Conservation (phyloP, 2,329 filamentous ascomycete species). For the Neurospora sp. region DNA sequence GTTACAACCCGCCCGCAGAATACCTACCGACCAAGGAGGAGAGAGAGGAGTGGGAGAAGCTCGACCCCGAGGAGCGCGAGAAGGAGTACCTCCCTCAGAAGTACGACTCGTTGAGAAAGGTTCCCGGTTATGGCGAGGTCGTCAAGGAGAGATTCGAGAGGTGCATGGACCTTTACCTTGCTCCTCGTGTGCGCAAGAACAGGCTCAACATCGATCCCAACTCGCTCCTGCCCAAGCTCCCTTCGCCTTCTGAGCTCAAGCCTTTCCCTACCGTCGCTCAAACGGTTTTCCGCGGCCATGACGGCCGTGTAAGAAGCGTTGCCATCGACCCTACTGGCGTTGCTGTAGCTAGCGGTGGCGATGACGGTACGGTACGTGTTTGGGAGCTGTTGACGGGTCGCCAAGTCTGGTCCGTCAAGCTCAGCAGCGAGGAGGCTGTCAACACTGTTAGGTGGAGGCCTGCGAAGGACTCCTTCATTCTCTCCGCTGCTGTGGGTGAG, state of each 20-base stretch:
- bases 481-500: constrained; percentile 78
- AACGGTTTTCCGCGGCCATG: constrained; percentile 78
- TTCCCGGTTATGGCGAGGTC: constrained; percentile 81
- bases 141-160: constrained; percentile 95
- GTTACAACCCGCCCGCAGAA: constrained; percentile 91
- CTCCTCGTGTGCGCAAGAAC: constrained; percentile 83
- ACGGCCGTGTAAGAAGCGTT: constrained; percentile 76
- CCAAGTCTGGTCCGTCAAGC: constrained; percentile 73
- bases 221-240: constrained; percentile 84
- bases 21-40: constrained; percentile 84
- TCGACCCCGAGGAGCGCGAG: constrained; percentile 82
- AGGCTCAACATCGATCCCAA: constrained; percentile 94
- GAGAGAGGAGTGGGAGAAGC: constrained; percentile 71
- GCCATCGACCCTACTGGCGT: constrained; percentile 62
- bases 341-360: constrained; percentile 72
- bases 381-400: constrained; percentile 84
- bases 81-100: constrained; percentile 79
- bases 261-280: constrained; percentile 90
- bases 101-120: constrained; percentile 75
- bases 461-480: constrained; percentile 64
- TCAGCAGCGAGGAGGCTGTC: constrained; percentile 70
- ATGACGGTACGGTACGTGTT: constrained; percentile 84
- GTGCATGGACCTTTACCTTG: constrained; percentile 89
- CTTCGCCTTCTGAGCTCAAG: constrained; percentile 83
- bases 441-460: constrained; percentile 87